Conservation (phyloP, 106 monocot genomes). For the Dioscorea zingiberensis region DNA sequence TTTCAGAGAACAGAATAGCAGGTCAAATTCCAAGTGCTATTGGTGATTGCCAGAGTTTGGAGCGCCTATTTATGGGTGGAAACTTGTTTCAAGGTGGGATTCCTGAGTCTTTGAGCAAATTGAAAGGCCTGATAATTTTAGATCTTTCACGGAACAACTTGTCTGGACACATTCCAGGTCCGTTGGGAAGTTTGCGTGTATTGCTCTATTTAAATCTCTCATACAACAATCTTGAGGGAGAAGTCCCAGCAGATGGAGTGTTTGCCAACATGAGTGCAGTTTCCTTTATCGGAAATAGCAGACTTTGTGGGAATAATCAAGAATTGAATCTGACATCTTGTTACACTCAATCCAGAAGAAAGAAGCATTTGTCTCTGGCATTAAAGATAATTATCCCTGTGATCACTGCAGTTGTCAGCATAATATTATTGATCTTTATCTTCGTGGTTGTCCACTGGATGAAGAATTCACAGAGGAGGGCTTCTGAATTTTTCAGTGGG, state of each 20-base stretch:
- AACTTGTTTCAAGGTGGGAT: conserved; percentile 7
- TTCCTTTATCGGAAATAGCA: conserved; percentile 6
- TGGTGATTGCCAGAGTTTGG: conserved; percentile 3
- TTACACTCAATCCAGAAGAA: not conserved
- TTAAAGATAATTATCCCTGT: conserved; percentile 1
- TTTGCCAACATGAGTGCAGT: conserved; percentile 15
- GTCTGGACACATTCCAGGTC: not conserved
- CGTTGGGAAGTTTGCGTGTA: not conserved
- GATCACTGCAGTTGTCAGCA: not conserved
- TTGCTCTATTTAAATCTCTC: not conserved
- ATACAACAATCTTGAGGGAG: conserved; percentile 3
- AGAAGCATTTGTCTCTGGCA: not conserved
- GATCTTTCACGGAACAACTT: conserved; percentile 29
- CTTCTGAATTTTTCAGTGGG: not conserved
- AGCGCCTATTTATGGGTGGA: not conserved
- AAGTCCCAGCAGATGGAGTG: conserved; percentile 2
- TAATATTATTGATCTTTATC: not conserved
- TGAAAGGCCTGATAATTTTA: conserved; percentile 15
- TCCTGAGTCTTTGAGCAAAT: conserved; percentile 10
- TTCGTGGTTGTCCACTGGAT: not conserved
- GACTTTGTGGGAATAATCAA: conserved; percentile 14
- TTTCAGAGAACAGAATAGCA: conserved; percentile 11
- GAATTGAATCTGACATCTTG: conserved; percentile 14
- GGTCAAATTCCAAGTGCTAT: conserved; percentile 17
- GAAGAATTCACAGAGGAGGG: not conserved